A percentile compares a stretch with the other conserved stretches of the same genome.
phyloP scores from a whole-genome alignment of 2,329 filamentous ascomycete genomes.

The Pseudogymnoascus sp. region DNA sequence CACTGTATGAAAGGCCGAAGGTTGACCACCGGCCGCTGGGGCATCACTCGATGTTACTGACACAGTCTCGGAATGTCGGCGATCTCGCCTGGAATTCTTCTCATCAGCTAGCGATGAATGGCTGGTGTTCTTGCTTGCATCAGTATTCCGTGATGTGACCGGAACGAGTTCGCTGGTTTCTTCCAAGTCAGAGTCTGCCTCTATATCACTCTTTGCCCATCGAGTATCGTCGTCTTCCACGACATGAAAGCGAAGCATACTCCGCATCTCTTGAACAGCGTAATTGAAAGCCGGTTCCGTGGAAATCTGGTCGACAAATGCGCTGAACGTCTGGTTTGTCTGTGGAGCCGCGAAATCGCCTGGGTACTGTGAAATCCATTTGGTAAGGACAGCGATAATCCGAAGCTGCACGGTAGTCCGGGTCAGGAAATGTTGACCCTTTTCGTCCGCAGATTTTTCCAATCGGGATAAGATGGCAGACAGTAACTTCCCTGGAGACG shows the following conservation, averaged over 20 bases:
- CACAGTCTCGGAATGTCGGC: background rate
- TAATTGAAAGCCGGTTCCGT: constrained; percentile 74
- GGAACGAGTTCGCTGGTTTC: constrained; percentile 10
- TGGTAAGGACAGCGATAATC: constrained; percentile 73
- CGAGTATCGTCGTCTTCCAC: constrained; percentile 83
- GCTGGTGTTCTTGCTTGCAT: constrained; percentile 39
- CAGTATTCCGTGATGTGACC: constrained; percentile 19
- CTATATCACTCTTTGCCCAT: constrained; percentile 75
- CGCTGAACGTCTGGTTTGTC: constrained; percentile 63
- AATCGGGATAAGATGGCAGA: constrained; percentile 70
- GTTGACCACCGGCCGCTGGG: constrained; percentile 32
- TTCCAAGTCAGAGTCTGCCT: constrained; percentile 36
- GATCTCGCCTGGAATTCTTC: background rate
- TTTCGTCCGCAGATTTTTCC: constrained; percentile 60
- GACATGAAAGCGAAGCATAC: constrained; percentile 63
- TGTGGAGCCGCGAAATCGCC: constrained; percentile 80
- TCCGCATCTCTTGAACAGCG: constrained; percentile 75
- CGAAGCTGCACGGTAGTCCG: constrained; percentile 76
- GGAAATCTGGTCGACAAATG: constrained; percentile 68
- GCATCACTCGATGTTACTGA: constrained; percentile 18
- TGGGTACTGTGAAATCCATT: constrained; percentile 84
- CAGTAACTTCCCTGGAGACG: constrained; percentile 70
- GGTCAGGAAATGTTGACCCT: constrained; percentile 59
- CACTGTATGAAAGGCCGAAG: constrained; percentile 47
- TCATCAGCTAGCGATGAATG: constrained; percentile 43